Base-by-base conservation (phyloP, 129 eudicot genomes). In the Rutidosis leptorrhynchoides region DNA sequence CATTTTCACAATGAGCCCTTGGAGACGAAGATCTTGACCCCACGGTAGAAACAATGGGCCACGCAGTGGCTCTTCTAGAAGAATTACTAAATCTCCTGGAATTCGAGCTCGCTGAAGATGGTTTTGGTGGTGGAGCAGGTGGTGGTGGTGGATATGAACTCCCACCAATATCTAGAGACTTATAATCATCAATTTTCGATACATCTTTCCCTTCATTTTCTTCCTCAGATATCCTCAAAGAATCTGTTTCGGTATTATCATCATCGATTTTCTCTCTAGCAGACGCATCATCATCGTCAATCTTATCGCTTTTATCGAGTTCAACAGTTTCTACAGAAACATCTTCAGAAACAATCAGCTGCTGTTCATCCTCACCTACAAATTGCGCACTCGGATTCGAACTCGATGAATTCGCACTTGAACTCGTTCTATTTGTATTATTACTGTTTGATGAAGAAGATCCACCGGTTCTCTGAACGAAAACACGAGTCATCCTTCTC, bases 61-160 rank as follows among this genome's bases (percentile, higher is more conserved):
- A 83, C 11, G 74, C 84, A 10, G 83, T 55, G 42, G 84, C 73
- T 72, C 93, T 79, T 67, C 99, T 82, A 30, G 97, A 72, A 2
- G 95, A 79, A 17, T 64, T 77, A 32, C 87, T 72, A 27, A 48
- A 35, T 67, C 93, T 84, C 74, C 93, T 68, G 0, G 81, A 42
- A 56, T 57, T 80, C 2, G 74, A 64, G 72, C 71, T 74, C n/a
- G 74, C 25, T 12, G 84, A 77, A 15, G 76, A 72, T 30, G 95
- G 93, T 29, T 72, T 86, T 3, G 99, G 99, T 1, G 97, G 97
- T 10, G 99, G 99, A 43, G 80, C 81, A 49, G 98, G 98, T 28
- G 98, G 99, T 1, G 99, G 96, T 6, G 99, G 99, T 2, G 99
- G 95, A 73, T 78, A 72, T 7, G 95, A 67, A 67, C 80, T 81